Evolutionary conservation across 176 grass and related monocot genomes (phyloP), one percentile per base, ranked within the genome.

Genomic region (Phragmites australis): DNA sequence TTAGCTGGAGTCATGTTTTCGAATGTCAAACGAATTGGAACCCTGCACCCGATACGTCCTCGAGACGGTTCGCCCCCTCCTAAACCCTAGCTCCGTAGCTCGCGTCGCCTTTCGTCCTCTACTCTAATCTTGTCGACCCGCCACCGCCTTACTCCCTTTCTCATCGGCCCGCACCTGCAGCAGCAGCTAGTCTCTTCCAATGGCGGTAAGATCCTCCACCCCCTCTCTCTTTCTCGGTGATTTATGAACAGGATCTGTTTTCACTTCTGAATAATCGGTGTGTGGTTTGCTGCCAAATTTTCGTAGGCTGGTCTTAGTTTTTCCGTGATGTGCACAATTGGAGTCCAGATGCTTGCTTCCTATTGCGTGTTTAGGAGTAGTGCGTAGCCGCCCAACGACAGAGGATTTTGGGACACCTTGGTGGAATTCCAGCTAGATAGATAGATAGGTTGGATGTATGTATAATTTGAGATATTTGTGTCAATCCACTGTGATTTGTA

Each of bases 151-250:
- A 8, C 42, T n/a, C n/a, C n/a, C n/a, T n/a, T n/a, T n/a, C n/a
- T n/a, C n/a, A n/a, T 32, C 21, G 4, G 8, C 55, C 43, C 46
- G 46, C 7, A 9, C 76, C 44, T 13, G n/a, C n/a, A n/a, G 47
- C 46, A 23, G 47, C 32, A 46, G 14, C 70, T 14, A 15, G 52
- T 26, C 74, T 70, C 64, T 51, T 61, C 46, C 65, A 50, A 89
- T 89, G 82, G 87, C 87, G 87, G 87, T 89, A 85, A 18, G 22
- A 9, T n/a, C n/a, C n/a, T n/a, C n/a, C n/a, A n/a, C n/a, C n/a
- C n/a, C 49, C 37, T 77, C 11, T 58, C 46, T 46, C 17, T 59
- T 3, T 27, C 2, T 15, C 9, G 14, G 14, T 34, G 29, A 9
- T 69, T 18, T 26, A 21, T 50, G 42, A 27, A 40, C 27, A 9